A percentile compares a stretch with the other conserved stretches of the same genome.
These are phyloP conservation scores for Tolypocladium endophyticum DNA, from an alignment of 2,329 filamentous ascomycete genomes.

Conservation along the genomic window DNA sequence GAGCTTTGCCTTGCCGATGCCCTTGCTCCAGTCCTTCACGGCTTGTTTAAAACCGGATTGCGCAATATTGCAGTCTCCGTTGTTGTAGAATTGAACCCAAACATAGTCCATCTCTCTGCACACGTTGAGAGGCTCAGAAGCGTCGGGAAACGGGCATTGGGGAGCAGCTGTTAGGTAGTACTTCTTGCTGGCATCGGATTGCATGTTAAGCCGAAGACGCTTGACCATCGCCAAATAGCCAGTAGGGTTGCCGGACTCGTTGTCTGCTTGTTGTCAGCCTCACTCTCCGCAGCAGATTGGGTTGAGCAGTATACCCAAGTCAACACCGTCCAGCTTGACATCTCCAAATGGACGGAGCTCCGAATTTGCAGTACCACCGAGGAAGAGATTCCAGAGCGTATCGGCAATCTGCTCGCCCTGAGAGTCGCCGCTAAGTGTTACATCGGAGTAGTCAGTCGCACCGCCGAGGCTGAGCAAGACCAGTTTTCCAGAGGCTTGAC, in stretches of 20 bases:
- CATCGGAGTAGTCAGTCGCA: not conserved
- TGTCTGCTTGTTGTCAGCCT: slow-evolving; percentile 4
- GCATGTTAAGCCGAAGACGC: slow-evolving; percentile 45
- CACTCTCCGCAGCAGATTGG: not conserved
- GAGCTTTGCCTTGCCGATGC: slow-evolving; percentile 48
- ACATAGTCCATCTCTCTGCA: slow-evolving; percentile 33
- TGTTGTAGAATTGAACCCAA: slow-evolving; percentile 57
- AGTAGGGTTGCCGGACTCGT: slow-evolving; percentile 51
- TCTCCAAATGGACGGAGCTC: slow-evolving; percentile 54
- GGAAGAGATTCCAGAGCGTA: slow-evolving; percentile 59
- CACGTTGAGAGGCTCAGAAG: slow-evolving; percentile 24
- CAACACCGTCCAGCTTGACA: slow-evolving; percentile 61
- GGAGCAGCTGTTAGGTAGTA: not conserved
- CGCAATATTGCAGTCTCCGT: slow-evolving; percentile 43
- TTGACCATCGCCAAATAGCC: slow-evolving; percentile 51
- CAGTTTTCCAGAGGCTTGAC: not conserved
- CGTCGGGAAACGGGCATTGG: slow-evolving; percentile 41
- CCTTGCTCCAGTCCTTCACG: slow-evolving; percentile 55
- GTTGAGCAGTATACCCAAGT: slow-evolving; percentile 31
- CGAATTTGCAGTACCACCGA: slow-evolving; percentile 27
- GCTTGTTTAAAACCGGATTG: slow-evolving; percentile 45
- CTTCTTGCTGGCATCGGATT: slow-evolving; percentile 16
- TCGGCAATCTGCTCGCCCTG: slow-evolving; percentile 45
- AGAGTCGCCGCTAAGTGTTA: slow-evolving; percentile 8
- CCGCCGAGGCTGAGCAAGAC: not conserved